phyloP scores from a whole-genome alignment of 495 filamentous ascomycete genomes.

The Terfezia claveryi region DNA sequence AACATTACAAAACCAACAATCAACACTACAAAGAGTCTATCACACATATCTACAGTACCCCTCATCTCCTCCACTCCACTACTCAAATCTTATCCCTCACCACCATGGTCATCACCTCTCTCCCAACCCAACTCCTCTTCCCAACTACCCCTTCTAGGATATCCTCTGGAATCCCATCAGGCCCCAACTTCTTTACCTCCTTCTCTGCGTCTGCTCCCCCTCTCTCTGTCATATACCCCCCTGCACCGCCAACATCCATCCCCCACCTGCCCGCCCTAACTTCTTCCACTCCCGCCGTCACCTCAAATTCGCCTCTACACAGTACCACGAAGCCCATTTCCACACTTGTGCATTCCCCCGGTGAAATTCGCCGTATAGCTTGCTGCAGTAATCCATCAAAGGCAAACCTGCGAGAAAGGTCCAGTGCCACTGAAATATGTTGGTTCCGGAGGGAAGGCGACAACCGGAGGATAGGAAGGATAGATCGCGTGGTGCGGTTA shows the following conservation, averaged over 20 bases:
- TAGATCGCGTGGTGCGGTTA: constrained; percentile 46
- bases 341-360: constrained; percentile 32
- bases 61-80: neutral
- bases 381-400: constrained; percentile 47
- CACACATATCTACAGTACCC: neutral
- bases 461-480: constrained; percentile 52
- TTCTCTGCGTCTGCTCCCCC: neutral
- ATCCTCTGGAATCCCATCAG: constrained; percentile 14
- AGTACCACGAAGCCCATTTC: constrained; percentile 45
- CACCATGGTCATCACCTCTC: constrained; percentile 16
- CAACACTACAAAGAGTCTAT: neutral
- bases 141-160: constrained; percentile 14
- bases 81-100: constrained; percentile 20
- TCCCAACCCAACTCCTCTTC: constrained; percentile 17
- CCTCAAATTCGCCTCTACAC: constrained; percentile 61
- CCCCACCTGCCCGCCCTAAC: constrained; percentile 22
- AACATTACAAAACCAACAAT: too few species aligned
- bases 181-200: neutral
- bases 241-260: neutral
- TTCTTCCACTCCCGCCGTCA: constrained; percentile 66
- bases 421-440: constrained; percentile 49
- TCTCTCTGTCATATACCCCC: neutral
- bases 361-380: constrained; percentile 35
- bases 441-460: constrained; percentile 57
- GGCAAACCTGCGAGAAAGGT: constrained; percentile 60